Evolutionary conservation across 163 green algal species (phyloP).

Genomic region (Volvox carteri): DNA sequence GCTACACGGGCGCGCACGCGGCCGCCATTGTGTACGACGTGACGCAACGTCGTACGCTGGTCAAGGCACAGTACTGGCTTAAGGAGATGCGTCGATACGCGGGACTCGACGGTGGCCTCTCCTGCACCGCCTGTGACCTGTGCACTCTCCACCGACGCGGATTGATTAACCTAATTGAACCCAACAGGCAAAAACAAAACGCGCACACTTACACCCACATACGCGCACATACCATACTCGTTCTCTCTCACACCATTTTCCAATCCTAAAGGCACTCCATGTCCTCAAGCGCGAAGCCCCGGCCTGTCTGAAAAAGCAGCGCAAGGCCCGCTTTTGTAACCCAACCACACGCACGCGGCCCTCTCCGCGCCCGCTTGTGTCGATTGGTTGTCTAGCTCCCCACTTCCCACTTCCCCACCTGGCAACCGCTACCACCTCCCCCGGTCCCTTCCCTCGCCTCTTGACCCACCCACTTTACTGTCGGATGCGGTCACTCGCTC

Average conservation of each 20-base stretch:
- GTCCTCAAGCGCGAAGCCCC: too few relatives aligned
- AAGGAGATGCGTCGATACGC: constrained; percentile 85
- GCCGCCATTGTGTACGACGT: constrained; percentile 89
- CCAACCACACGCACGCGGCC: too few relatives aligned
- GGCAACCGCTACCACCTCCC: not conserved
- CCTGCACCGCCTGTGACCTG: too few relatives aligned
- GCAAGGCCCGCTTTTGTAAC: too few relatives aligned
- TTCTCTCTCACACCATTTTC: not conserved
- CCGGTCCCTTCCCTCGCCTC: not conserved
- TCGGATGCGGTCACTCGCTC: not conserved
- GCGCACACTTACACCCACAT: too few relatives aligned
- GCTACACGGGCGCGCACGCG: constrained; percentile 85
- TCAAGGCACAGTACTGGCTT: constrained; percentile 87
- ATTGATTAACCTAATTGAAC: not conserved
- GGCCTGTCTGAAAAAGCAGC: too few relatives aligned
- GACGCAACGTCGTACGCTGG: constrained; percentile 74
- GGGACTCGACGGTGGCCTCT: too few relatives aligned
- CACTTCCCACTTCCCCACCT: not conserved
- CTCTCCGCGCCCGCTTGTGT: too few relatives aligned
- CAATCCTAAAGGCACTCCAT: too few relatives aligned
- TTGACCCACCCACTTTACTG: not conserved
- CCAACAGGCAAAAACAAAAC: not conserved
- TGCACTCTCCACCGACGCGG: constrained; percentile 47
- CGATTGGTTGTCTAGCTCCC: too few relatives aligned
- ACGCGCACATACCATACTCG: not conserved